Base-by-base conservation (phyloP, 768 basidiomycete genomes). In the Rhodotorula paludigena region DNA sequence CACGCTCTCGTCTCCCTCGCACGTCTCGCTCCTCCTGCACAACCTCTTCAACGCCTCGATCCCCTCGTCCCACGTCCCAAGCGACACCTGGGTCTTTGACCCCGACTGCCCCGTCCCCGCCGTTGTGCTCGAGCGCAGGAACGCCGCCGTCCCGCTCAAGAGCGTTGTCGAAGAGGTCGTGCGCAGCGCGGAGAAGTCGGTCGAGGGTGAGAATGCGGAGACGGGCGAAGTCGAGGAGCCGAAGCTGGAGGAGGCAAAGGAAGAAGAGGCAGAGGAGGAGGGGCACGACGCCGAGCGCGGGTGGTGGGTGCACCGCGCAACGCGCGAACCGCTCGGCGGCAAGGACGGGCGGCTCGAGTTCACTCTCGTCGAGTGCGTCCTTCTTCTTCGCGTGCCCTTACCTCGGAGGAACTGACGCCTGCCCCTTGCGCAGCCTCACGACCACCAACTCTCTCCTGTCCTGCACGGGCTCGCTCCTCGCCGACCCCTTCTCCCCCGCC, bases 11-110 rank as follows among this genome's bases (percentile, higher is more conserved):
- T 80, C 80, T 1, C 78, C 80, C 11, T 80, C 80, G 2, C 80
- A 81, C 66, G 73, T 81, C 59, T 81, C 81, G n/a, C 78, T 81
- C 45, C 78, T 81, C 36, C 76, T 81, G 42, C 78, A 78, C 69
- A 78, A 79, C 73, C 79, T 80, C 14, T 81, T 81, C 79, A 81
- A 81, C 77, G 78, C 80, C 44, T 79, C 80, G n/a, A 81, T 81
- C 57, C 78, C 79, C 6, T 72, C 79, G 21, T 76, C 79, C 36
- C 80, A 81, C 62, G 80, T 81, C 69, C 80, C 80, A 1, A 63
- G 49, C 8, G 77, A 79, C 32, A 23, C 60, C 21, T 80, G 77
- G 74, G 73, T 76, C 49, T 81, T 80, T 55, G 79, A 80, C 67
- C 73, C 78, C 39, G 49, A 62, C 10, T 57, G 23, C 56, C 39